phyloP scores from a whole-genome alignment of 805 yeast genomes.

The Ogataea salicorniae region DNA sequence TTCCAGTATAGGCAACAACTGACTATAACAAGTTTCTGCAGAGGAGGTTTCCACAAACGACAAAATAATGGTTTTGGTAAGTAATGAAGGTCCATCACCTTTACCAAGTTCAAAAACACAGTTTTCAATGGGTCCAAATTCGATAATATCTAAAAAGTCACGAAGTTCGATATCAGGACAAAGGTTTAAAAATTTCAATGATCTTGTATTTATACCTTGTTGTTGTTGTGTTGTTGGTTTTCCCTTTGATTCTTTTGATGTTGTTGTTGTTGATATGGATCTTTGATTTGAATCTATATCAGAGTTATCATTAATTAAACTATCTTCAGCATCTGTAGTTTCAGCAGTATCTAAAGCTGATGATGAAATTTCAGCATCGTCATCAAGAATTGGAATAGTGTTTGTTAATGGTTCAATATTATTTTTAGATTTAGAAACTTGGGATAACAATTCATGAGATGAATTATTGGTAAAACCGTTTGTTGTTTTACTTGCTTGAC shows the following conservation, averaged over 20 bases:
- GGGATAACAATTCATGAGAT: background rate
- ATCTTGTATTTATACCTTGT: conserved; percentile 11
- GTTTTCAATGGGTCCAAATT: conserved; percentile 60
- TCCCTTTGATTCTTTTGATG: background rate
- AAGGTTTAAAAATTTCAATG: conserved; percentile 19
- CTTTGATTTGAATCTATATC: background rate
- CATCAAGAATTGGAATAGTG: background rate
- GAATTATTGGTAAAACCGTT: conserved; percentile 2
- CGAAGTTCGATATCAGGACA: conserved; percentile 13
- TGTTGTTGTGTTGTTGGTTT: background rate
- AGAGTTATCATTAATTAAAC: background rate
- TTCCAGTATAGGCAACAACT: conserved; percentile 10
- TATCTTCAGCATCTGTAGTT: background rate
- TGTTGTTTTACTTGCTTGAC: conserved; percentile 8
- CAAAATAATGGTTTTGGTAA: conserved; percentile 11
- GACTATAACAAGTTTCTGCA: conserved; percentile 20
- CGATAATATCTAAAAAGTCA: conserved; percentile 38
- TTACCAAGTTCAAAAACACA: conserved; percentile 35
- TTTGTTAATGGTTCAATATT: background rate
- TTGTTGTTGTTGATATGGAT: background rate
- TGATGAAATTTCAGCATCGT: background rate
- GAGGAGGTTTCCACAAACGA: conserved; percentile 22
- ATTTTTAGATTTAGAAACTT: background rate
- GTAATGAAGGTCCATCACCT: conserved; percentile 5
- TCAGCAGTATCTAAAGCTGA: background rate